Evolutionary conservation across 129 eudicot genomes (phyloP).

Genomic region (Escallonia herrerae): DNA sequence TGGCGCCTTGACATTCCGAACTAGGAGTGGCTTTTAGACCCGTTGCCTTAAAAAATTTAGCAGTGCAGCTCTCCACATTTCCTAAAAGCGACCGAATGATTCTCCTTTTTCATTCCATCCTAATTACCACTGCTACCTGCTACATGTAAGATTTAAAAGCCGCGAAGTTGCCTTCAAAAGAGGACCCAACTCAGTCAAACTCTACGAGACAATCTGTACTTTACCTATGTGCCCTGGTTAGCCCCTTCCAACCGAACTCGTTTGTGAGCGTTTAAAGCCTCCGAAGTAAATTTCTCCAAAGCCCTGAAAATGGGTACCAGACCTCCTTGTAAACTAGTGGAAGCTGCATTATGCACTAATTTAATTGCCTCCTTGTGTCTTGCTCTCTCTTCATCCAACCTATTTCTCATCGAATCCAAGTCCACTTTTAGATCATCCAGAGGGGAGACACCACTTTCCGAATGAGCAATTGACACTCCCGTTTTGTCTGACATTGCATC

Average conservation of each 20-base stretch:
- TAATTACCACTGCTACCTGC: not conserved
- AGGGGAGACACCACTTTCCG: slow-evolving; percentile 53
- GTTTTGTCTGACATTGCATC: slow-evolving; percentile 33
- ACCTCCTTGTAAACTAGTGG: slow-evolving; percentile 83
- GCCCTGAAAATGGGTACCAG: slow-evolving; percentile 90
- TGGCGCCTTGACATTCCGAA: too few relatives aligned
- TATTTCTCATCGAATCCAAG: slow-evolving; percentile 43
- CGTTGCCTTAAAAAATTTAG: not conserved
- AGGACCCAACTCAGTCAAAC: too few relatives aligned
- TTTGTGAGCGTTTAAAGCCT: slow-evolving; percentile 71
- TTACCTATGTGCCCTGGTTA: slow-evolving; percentile 3
- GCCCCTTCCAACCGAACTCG: slow-evolving; percentile 51
- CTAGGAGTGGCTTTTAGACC: not conserved
- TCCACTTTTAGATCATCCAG: slow-evolving; percentile 58
- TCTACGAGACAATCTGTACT: not conserved
- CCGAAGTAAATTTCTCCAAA: slow-evolving; percentile 67
- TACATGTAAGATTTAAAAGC: slow-evolving; percentile 7
- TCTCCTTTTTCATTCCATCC: not conserved
- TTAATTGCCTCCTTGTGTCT: slow-evolving; percentile 74
- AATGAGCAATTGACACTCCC: slow-evolving; percentile 41
- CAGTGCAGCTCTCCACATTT: slow-evolving; percentile 5
- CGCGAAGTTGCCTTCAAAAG: not conserved
- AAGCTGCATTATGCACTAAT: slow-evolving; percentile 74
- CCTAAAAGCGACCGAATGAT: not conserved
- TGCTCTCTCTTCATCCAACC: slow-evolving; percentile 55